Evolutionary conservation across 345 rosid species (phyloP).

Genomic region (Syzygium aqueum): DNA sequence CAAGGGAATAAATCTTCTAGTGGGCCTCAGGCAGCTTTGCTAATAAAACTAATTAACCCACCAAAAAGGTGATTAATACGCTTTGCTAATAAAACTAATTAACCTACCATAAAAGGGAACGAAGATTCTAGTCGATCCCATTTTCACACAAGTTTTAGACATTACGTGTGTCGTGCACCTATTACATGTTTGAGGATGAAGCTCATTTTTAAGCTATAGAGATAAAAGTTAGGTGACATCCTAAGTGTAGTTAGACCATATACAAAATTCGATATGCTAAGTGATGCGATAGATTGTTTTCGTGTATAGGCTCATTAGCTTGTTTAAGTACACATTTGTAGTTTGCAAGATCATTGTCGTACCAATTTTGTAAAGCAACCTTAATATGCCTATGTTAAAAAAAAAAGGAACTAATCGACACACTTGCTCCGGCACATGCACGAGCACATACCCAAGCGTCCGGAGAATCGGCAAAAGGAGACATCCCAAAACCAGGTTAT

Average conservation of each 20-base stretch:
- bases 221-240: background rate
- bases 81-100: background rate
- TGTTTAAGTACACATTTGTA: background rate
- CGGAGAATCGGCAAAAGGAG: background rate
- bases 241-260: fast-evolving
- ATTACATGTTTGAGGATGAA: background rate
- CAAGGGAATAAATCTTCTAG: background rate
- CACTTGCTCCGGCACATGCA: background rate
- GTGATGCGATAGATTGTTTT: background rate
- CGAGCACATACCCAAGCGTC: background rate
- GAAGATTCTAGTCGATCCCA: fast-evolving
- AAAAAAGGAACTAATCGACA: background rate
- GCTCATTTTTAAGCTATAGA: background rate
- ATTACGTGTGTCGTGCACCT: background rate
- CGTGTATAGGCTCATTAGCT: background rate
- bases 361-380: background rate
- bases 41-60: background rate
- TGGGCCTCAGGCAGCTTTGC: background rate
- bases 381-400: background rate
- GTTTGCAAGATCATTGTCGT: background rate
- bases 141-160: background rate
- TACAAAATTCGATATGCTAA: background rate
- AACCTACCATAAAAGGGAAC: background rate
- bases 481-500: background rate
- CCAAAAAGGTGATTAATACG: too few species aligned